Evolutionary conservation across 164 flowering plant genomes (phyloP), one percentile per base, ranked within the genome.

Genomic region (Brasenia schreberi): DNA sequence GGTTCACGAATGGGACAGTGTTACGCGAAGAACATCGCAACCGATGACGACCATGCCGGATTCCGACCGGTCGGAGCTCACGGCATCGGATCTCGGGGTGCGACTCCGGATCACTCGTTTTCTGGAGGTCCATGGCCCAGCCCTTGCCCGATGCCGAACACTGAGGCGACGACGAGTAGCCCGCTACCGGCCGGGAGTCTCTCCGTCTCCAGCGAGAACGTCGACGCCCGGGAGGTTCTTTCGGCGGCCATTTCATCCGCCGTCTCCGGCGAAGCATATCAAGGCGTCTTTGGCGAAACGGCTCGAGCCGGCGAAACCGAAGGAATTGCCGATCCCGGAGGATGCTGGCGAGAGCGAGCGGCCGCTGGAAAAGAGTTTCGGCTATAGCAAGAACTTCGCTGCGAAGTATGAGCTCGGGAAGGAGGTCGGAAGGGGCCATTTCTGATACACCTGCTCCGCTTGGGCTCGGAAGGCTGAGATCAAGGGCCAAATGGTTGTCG

Each of bases 351-450:
- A 74, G 63, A 71, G n/a, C 6, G 87, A 78, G 72, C 67, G 64
- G 67, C 84, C 77, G 45, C 77, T 95, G 58, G 99, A 95, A 67
- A 95, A 95, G 89, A 88, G 83, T 71, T 95, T 95, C 67, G 97
- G 96, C 0, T 92, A 84, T 63, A 78, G 77, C 12, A 90, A 82
- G 85, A 87, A 92, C 73, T 92, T 95, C 18, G 85, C 82, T 19
- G 90, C 87, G 5, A 90, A 86, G 82, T 95, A 95, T 71, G 97
- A 95, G 74, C 70, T 92, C 60, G 97, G 92, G 70, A 87, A 85
- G 78, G 99, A 95, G 76, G 83, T 95, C 0, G 99, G 99, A 42
- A 66, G 96, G 71, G 99, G 99, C 70, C 99, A 95, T 87, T 95
- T 95, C 72, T 97, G 99, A 52, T 91, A 95, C 75, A 95, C 99